Evolutionary conservation across 768 basidiomycete genomes (phyloP).

Genomic region (Russula emetica): DNA sequence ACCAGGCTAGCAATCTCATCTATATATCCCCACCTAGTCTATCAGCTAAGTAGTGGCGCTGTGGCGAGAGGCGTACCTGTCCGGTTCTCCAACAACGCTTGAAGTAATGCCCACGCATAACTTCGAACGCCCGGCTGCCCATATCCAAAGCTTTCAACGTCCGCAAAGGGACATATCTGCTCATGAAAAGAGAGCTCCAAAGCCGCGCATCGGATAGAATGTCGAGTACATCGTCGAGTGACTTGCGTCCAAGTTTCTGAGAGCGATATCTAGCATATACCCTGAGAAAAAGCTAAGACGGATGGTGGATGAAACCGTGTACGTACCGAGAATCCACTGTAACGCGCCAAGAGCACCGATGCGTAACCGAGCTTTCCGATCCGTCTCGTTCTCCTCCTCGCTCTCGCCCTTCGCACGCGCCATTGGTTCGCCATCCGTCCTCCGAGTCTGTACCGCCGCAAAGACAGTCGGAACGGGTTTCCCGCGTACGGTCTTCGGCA

Average conservation of each 20-base stretch:
- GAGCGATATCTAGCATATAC: slow-evolving; percentile 21
- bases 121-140: slow-evolving; percentile 70
- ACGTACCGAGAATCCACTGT: slow-evolving; percentile 59
- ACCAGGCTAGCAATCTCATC: slow-evolving; percentile 36
- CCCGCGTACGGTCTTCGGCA: slow-evolving; percentile 35
- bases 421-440: slow-evolving; percentile 34
- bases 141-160: slow-evolving; percentile 50
- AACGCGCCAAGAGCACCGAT: slow-evolving; percentile 64
- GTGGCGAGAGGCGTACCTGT: slow-evolving; percentile 39
- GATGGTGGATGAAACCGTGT: slow-evolving; percentile 3
- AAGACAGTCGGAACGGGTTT: slow-evolving; percentile 33
- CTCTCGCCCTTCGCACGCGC: slow-evolving; percentile 49
- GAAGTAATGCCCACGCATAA: slow-evolving; percentile 60
- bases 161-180: slow-evolving; percentile 41
- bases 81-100: slow-evolving; percentile 40
- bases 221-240: slow-evolving; percentile 35
- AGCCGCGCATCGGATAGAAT: slow-evolving; percentile 49
- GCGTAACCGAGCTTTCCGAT: slow-evolving; percentile 64
- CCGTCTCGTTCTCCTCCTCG: slow-evolving; percentile 64
- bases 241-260: slow-evolving; percentile 5
- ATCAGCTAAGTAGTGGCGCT: not conserved
- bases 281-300: not conserved
- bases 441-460: slow-evolving; percentile 21
- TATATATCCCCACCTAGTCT: slow-evolving; percentile 15
- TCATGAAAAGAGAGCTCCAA: slow-evolving; percentile 55